Conservation (phyloP, 352 stramenopile genomes). For the Thraustochytrium aureum region DNA sequence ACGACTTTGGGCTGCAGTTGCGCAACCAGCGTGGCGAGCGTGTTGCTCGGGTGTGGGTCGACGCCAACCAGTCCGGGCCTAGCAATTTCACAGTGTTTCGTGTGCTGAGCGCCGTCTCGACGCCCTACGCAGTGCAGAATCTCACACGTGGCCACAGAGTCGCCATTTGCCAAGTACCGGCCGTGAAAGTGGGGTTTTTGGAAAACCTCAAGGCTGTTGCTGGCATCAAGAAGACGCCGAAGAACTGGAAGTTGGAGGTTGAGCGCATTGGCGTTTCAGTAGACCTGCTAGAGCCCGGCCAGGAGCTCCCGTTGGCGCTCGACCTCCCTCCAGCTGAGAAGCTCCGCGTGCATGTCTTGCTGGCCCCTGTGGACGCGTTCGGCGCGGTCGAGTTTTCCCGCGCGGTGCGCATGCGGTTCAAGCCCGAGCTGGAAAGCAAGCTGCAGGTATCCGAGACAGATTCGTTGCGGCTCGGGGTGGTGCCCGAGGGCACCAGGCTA, state of each 20-base stretch:
- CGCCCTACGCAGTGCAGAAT: constrained; percentile 12
- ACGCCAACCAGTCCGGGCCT: constrained; percentile 3
- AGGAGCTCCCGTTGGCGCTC: neutral
- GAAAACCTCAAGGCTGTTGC: neutral
- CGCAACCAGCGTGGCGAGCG: neutral
- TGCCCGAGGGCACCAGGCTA: neutral
- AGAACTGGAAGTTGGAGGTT: neutral
- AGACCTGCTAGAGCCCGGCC: neutral
- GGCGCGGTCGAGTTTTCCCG: neutral
- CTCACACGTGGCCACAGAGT: neutral
- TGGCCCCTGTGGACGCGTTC: neutral
- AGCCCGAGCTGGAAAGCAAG: constrained; percentile 21
- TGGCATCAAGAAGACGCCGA: neutral
- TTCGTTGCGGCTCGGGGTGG: neutral
- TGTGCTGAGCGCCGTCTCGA: neutral
- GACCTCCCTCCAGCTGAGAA: constrained; percentile 3
- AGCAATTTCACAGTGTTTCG: constrained; percentile 37
- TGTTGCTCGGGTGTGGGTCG: constrained; percentile 33
- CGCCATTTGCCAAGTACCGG: constrained; percentile 2
- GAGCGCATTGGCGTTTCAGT: neutral
- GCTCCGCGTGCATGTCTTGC: neutral
- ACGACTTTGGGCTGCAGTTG: constrained; percentile 52
- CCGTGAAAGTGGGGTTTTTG: neutral
- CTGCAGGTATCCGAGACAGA: neutral
- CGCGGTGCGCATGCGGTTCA: constrained; percentile 19